Base-by-base conservation (phyloP, 2,329 filamentous ascomycete genomes). In the Beauveria sp. region DNA sequence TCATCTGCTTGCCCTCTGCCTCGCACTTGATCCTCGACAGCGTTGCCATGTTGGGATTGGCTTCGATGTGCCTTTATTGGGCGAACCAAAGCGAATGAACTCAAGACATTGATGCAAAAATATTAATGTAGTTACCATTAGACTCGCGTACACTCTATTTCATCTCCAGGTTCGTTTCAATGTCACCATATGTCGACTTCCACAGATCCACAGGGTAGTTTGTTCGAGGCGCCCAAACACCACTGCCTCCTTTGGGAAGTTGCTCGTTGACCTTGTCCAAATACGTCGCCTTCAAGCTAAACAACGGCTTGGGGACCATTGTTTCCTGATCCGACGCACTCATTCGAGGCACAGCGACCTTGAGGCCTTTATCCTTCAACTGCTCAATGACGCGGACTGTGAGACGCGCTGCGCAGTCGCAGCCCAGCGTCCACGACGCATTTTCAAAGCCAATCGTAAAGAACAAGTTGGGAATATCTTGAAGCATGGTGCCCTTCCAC, bases 401-500 rank as follows among this genome's bases (percentile, higher is more conserved):
- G 1, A 85, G 74, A 28, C 74, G 73, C 0, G 77, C 77, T 1
- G 80, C 80, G 0, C 77, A 77, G 62, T 89, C 85, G 0, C 81
- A 79, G 1, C 84, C 84, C 0, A 87, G 74, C 0, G 85, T 88
- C 86, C 86, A 89, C 0, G 81, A 79, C 0, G 79, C 79, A 46
- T 85, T 80, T 30, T 79, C 78, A 70, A 87, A 89, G 3, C 86
- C 86, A 12, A 85, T 74, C 16, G 84, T 76, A 66, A 84, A 78
- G 24, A 80, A 73, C 7, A 84, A 62, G 67, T 89, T 89, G 1
- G 86, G 86, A 2, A 88, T 71, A 52, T 82, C 82, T 64, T 86
- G 77, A 1, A 89, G 69, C 85, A 89, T 87, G 51, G 78, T 73
- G 7, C 78, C 75, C 66, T 82, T 82, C 86, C 86, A 89, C 1